Evolutionary conservation across 345 rosid genomes (phyloP).

Genomic region (Boechera divaricarpa): DNA sequence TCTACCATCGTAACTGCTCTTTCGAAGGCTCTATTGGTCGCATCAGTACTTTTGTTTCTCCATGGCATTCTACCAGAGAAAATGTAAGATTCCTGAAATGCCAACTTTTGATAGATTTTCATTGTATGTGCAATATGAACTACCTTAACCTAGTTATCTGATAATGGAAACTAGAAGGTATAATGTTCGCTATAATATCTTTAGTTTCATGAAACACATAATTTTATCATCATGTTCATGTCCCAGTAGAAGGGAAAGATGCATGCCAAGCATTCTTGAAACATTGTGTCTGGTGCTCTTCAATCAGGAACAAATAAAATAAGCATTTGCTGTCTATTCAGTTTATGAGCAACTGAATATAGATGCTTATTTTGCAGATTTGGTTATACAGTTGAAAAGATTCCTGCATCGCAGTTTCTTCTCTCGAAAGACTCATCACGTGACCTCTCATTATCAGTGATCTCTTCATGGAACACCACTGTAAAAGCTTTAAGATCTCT

Average conservation of each 20-base stretch:
- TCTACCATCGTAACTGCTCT: constrained; percentile 63
- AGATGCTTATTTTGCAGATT: constrained; percentile 57
- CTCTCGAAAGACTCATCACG: constrained; percentile 66
- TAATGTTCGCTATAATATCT: not conserved
- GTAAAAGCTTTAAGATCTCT: constrained; percentile 61
- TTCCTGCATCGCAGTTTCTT: constrained; percentile 66
- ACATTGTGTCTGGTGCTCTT: not conserved
- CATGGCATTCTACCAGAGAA: constrained; percentile 83
- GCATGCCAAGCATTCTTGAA: constrained; percentile 3
- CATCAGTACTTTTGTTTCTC: constrained; percentile 67
- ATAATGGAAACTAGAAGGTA: not conserved
- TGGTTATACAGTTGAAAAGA: constrained; percentile 78
- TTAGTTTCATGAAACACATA: not conserved
- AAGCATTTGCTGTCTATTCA: not conserved
- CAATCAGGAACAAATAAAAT: not conserved
- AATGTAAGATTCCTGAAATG: constrained; percentile 57
- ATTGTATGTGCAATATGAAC: constrained; percentile 12
- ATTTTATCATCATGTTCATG: constrained; percentile 6
- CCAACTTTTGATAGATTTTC: constrained; percentile 2
- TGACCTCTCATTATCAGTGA: constrained; percentile 54
- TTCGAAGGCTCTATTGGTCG: constrained; percentile 67
- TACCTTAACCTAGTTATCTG: not conserved
- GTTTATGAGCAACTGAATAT: constrained; percentile 3
- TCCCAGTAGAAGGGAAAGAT: constrained; percentile 13
- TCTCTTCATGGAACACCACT: constrained; percentile 71